Percentiles rank a stretch among this genome's conserved stretches.
phyloP scores from a whole-genome alignment of 2,329 filamentous ascomycete genomes.

The Ophiocordyceps camponoti-leonardi region DNA sequence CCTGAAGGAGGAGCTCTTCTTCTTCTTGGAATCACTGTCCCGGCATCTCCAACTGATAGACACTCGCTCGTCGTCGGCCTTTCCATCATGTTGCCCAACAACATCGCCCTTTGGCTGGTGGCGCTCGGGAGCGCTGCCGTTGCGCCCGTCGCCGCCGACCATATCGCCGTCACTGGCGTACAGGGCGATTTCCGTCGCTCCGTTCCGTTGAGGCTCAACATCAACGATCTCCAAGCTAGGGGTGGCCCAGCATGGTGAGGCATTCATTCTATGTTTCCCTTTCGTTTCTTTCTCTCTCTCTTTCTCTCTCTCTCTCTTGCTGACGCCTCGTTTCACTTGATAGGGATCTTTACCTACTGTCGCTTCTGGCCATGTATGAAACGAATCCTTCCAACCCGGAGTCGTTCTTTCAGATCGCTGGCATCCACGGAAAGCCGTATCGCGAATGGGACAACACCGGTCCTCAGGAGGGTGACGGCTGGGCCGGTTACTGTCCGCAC shows the following conservation, averaged over 20 bases:
- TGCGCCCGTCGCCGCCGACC: constrained; percentile 8
- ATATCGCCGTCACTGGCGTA: constrained; percentile 20
- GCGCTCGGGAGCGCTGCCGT: constrained; percentile 9
- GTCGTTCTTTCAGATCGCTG: constrained; percentile 33
- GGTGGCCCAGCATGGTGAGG: constrained; percentile 28
- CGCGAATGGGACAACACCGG: constrained; percentile 25
- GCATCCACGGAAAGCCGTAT: constrained; percentile 26
- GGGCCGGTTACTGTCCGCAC: constrained; percentile 28
- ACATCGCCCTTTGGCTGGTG: constrained; percentile 8
- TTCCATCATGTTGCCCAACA: constrained; percentile 6
- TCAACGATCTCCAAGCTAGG: constrained; percentile 25
- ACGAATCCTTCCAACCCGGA: constrained; percentile 20
- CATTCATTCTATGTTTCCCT: too few species aligned
- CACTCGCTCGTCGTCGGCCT: neutral
- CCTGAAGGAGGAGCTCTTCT: neutral
- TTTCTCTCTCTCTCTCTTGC: too few species aligned
- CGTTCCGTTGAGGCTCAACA: constrained; percentile 26
- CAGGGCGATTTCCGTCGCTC: constrained; percentile 19
- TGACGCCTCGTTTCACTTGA: too few species aligned
- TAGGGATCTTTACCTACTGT: constrained; percentile 33
- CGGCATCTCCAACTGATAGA: neutral
- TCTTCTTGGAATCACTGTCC: neutral
- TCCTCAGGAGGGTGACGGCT: constrained; percentile 9
- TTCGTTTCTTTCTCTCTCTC: too few species aligned
- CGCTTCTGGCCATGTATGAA: constrained; percentile 24